These are phyloP conservation scores for Casuarina glauca DNA, from an alignment of 306 rosid species.

Conservation along the genomic window DNA sequence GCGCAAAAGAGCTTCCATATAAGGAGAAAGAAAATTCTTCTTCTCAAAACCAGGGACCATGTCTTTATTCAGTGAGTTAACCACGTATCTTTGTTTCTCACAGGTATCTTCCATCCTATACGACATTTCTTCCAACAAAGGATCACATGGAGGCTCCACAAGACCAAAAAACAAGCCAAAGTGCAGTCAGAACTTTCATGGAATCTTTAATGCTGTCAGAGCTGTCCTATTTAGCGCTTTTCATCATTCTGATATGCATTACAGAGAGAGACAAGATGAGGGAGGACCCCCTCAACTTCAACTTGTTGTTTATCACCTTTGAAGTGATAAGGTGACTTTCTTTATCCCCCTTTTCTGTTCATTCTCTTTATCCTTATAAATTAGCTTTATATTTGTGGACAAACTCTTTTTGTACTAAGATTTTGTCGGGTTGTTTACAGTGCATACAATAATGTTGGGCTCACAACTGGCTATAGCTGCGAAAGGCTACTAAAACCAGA, in stretches of 20 bases:
- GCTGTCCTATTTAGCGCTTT: conserved; percentile 58
- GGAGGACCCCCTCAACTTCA: conserved; percentile 79
- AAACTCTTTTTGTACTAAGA: too few species aligned
- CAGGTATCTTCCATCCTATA: conserved; percentile 76
- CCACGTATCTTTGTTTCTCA: neutral
- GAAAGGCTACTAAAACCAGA: conserved; percentile 33
- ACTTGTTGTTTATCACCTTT: conserved; percentile 45
- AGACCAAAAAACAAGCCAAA: conserved; percentile 6
- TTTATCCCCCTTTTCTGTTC: neutral
- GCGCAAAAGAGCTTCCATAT: too few species aligned
- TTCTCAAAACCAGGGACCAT: too few species aligned
- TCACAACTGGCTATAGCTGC: conserved; percentile 68
- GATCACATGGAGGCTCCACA: conserved; percentile 7
- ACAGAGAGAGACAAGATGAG: conserved; percentile 58
- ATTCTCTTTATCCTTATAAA: too few species aligned
- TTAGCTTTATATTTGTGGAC: too few species aligned
- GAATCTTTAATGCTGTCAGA: conserved; percentile 49
- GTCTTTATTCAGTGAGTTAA: too few species aligned
- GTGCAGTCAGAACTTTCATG: conserved; percentile 12
- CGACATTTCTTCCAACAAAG: conserved; percentile 38
- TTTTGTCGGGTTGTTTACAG: conserved; percentile 32
- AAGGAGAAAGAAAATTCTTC: too few species aligned
- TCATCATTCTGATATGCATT: conserved; percentile 60
- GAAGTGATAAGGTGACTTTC: conserved; percentile 56
- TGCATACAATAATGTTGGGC: conserved; percentile 81